Evolutionary conservation across 257 asterid genomes (phyloP), one percentile per base, ranked within the genome.

Genomic region (Lithospermum erythrorhizon): DNA sequence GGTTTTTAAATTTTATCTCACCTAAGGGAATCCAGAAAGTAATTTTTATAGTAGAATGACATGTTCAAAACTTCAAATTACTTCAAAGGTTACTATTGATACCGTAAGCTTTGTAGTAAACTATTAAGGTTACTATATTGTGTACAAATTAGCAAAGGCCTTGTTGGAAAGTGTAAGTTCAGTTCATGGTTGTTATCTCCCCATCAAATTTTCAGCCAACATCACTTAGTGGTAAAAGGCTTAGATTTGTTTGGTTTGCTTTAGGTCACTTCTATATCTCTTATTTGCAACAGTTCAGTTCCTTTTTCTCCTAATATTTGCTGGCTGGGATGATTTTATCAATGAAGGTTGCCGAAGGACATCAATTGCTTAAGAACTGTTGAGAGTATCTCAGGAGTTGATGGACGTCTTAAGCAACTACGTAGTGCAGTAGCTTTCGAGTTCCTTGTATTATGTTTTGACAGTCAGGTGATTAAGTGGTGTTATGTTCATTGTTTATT

Each of bases 301-400:
- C n/a, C 30, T 45, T 24, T 16, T 63, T 37, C 63, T 21, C 16
- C 65, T 68, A 10, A 61, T 66, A 22, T 56, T 57, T 51, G 24
- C 35, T 57, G 63, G 73, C 61, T 21, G 45, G 45, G 62, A 56
- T 65, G 37, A 59, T 74, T 19, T 69, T 63, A 48, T 24, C 58
- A 58, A 48, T 75, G 84, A 63, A 91, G 98, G 68, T 72, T 83
- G 68, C 87, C 95, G 47, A 72, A 75, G 57, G 87, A 89, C 78
- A 70, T 80, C 41, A 89, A 81, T 69, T 86, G 90, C 79, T 75
- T 93, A 86, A 78, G 89, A 74, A 75, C 77, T 62, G 87, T 93
- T 65, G 96, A 86, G 73, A 78, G 86, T 62, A 77, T 86, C 57
- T 61, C 70, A 18, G 95, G 90, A 64, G 71, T 68, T 53, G 75